Evolutionary conservation across 306 rosid genomes (phyloP).

Genomic region (Vigna hirtella): DNA sequence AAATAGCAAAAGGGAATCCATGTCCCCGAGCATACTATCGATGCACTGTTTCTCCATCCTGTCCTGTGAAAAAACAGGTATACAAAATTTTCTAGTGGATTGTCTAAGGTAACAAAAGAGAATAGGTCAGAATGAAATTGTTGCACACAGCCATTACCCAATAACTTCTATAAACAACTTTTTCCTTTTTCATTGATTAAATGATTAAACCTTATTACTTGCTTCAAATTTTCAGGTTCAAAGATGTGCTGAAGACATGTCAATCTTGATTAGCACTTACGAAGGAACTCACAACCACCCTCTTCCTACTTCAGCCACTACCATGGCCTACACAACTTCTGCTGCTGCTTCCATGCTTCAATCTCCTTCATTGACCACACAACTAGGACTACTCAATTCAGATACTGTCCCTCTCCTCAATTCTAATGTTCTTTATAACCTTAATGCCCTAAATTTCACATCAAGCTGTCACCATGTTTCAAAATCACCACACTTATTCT

Average conservation of each 20-base stretch:
- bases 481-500: constrained; percentile 42
- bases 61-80: constrained; percentile 85
- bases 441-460: constrained; percentile 42
- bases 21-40: constrained; percentile 84
- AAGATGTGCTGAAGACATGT: constrained; percentile 71
- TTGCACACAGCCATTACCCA: too few relatives aligned
- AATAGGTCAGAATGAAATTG: neutral
- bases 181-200: neutral
- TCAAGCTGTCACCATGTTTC: constrained; percentile 36
- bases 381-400: constrained; percentile 40
- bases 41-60: constrained; percentile 69
- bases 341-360: constrained; percentile 74
- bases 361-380: constrained; percentile 54
- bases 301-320: constrained; percentile 68
- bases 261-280: constrained; percentile 75
- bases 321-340: constrained; percentile 77
- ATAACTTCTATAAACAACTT: neutral
- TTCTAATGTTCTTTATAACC: constrained; percentile 29
- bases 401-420: constrained; percentile 40
- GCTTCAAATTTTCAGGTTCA: constrained; percentile 62
- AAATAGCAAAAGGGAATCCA: constrained; percentile 86
- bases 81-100: neutral
- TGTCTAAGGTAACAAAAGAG: neutral
- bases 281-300: constrained; percentile 82
- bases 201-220: neutral